Percentiles rank a stretch among this genome's conserved stretches.
Evolutionary conservation across 1,284 basidiomycete species (phyloP).

Genomic region (Marasmius sp.): DNA sequence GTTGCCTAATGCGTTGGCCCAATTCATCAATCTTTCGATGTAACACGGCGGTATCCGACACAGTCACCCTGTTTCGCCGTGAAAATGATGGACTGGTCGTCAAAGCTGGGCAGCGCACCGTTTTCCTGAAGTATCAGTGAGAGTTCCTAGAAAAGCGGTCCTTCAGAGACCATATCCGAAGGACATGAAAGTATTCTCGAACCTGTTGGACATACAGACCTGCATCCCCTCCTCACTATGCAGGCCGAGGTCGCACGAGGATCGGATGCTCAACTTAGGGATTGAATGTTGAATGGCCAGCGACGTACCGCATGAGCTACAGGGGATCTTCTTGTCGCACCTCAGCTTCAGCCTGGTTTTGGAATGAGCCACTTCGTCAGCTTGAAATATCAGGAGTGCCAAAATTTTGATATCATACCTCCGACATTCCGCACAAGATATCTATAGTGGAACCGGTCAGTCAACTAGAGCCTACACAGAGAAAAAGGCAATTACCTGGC

Average conservation of each 20-base stretch:
- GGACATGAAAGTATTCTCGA: background rate
- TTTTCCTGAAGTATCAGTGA: background rate
- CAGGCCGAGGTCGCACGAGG: background rate
- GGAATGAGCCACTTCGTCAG: background rate
- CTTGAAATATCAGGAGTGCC: slow-evolving; percentile 8
- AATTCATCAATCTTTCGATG: slow-evolving; percentile 70
- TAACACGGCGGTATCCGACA: slow-evolving; percentile 69
- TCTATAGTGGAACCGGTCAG: slow-evolving; percentile 21
- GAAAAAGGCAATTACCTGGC: background rate
- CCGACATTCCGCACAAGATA: slow-evolving; percentile 59
- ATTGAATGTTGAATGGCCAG: slow-evolving; percentile 12
- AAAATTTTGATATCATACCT: slow-evolving; percentile 25
- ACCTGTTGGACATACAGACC: slow-evolving; percentile 45
- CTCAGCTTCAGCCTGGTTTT: slow-evolving; percentile 59
- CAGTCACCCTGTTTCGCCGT: slow-evolving; percentile 38
- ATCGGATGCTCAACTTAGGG: background rate
- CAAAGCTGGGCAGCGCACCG: background rate
- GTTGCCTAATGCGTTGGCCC: slow-evolving; percentile 69
- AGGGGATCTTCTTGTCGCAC: slow-evolving; percentile 64
- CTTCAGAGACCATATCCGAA: background rate
- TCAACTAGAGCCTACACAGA: background rate
- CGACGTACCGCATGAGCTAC: slow-evolving; percentile 44
- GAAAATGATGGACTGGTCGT: slow-evolving; percentile 16
- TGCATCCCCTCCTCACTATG: slow-evolving; percentile 43
- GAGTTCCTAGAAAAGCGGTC: background rate